phyloP scores from a whole-genome alignment of 2,329 filamentous ascomycete genomes.

The Plectosphaerella cucumerina region DNA sequence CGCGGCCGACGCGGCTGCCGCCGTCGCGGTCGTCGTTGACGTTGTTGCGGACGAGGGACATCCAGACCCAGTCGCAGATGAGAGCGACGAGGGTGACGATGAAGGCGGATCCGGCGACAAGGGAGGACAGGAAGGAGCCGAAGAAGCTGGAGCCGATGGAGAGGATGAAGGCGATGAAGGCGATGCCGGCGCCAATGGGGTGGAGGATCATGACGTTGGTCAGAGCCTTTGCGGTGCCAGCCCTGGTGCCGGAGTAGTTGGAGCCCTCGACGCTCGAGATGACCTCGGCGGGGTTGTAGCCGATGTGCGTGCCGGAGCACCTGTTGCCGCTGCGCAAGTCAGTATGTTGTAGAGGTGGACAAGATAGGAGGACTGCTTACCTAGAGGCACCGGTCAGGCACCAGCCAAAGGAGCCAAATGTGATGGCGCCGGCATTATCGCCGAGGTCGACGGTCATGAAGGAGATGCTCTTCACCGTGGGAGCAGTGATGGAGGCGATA shows the following conservation, averaged over 20 bases:
- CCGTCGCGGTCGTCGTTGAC: constrained; percentile 40
- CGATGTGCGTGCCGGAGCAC: constrained; percentile 45
- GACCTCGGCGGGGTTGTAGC: constrained; percentile 50
- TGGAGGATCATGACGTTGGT: constrained; percentile 60
- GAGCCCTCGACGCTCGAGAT: constrained; percentile 32
- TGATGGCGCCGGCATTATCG: constrained; percentile 32
- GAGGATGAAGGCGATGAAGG: constrained; percentile 56
- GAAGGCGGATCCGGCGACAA: constrained; percentile 46
- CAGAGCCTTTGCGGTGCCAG: constrained; percentile 41
- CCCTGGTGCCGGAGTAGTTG: constrained; percentile 36
- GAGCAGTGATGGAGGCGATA: constrained; percentile 54
- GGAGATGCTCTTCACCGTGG: constrained; percentile 50
- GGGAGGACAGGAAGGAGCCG: constrained; percentile 46
- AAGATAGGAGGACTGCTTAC: background rate
- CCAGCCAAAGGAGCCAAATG: constrained; percentile 59
- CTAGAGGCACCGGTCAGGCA: constrained; percentile 33
- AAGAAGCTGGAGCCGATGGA: constrained; percentile 46
- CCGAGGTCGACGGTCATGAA: constrained; percentile 49
- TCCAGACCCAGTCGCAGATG: constrained; percentile 54
- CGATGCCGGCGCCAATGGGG: constrained; percentile 52
- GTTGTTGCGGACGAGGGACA: constrained; percentile 48
- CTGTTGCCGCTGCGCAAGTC: constrained; percentile 24
- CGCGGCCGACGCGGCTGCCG: constrained; percentile 29
- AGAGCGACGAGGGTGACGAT: constrained; percentile 43
- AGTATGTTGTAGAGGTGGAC: background rate